These are phyloP conservation scores for Fusarium tupiense DNA, from an alignment of 2,329 filamentous ascomycete genomes.

Conservation along the genomic window DNA sequence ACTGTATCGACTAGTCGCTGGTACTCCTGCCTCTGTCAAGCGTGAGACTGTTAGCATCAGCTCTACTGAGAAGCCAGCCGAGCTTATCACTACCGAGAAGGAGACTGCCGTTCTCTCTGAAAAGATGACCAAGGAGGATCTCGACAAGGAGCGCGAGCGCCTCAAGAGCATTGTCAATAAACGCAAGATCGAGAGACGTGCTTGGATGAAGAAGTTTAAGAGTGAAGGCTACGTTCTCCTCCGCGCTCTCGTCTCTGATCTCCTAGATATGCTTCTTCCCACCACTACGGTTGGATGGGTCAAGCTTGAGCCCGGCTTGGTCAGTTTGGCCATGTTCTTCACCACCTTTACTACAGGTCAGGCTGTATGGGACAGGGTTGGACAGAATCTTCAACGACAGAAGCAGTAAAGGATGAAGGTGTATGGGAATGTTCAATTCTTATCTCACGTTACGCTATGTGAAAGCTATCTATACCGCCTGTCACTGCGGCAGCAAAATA, in stretches of 20 bases:
- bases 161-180: conserved; percentile 47
- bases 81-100: conserved; percentile 28
- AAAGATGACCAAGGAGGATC: conserved; percentile 35
- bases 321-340: conserved; percentile 68
- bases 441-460: conserved; percentile 4
- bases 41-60: conserved; percentile 45
- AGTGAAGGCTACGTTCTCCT: conserved; percentile 49
- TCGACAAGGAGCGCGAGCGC: conserved; percentile 49
- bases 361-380: conserved; percentile 69
- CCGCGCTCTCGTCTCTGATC: conserved; percentile 64
- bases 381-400: conserved; percentile 37
- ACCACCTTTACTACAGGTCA: conserved; percentile 69
- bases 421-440: not conserved
- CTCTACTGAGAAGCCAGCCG: conserved; percentile 36
- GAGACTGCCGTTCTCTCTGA: conserved; percentile 28
- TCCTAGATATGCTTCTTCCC: conserved; percentile 71
- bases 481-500: not conserved
- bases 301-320: conserved; percentile 57
- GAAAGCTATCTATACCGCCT: not conserved
- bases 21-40: conserved; percentile 48
- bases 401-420: conserved; percentile 3
- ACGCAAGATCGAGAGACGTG: conserved; percentile 47
- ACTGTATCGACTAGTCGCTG: conserved; percentile 51
- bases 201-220: conserved; percentile 44
- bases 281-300: conserved; percentile 70